phyloP scores from a whole-genome alignment of 2,329 filamentous ascomycete genomes.

The Rhynchosporium graminicola region DNA sequence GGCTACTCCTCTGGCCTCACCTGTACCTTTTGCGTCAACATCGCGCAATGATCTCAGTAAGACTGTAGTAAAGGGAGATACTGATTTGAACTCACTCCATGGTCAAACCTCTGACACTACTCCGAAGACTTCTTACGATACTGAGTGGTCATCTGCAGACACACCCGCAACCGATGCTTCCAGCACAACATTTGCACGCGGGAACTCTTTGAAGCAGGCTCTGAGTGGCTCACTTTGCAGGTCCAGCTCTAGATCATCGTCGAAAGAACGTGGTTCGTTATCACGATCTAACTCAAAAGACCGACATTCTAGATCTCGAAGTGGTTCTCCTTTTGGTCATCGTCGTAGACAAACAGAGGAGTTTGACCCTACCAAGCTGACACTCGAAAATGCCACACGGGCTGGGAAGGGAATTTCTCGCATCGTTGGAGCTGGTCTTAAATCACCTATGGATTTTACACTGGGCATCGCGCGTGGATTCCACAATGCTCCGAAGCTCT shows the following conservation, averaged over 20 bases:
- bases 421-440: conserved; percentile 74
- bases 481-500: conserved; percentile 65
- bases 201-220: conserved; percentile 38
- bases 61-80: conserved; percentile 9
- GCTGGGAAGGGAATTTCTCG: conserved; percentile 68
- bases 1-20: conserved; percentile 22
- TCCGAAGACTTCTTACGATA: conserved; percentile 36
- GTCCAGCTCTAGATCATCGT: conserved; percentile 28
- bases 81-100: conserved; percentile 11
- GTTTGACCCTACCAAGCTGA: conserved; percentile 41
- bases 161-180: conserved; percentile 25
- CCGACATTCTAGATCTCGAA: conserved; percentile 23
- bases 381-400: conserved; percentile 61
- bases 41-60: conserved; percentile 27
- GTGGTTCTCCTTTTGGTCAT: conserved; percentile 32
- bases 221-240: conserved; percentile 36
- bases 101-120: conserved; percentile 21
- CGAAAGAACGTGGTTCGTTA: conserved; percentile 24
- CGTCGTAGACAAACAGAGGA: conserved; percentile 28
- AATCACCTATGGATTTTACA: conserved; percentile 50
- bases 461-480: conserved; percentile 67
- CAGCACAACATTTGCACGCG: conserved; percentile 28
- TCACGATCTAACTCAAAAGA: conserved; percentile 30
- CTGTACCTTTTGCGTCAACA: conserved; percentile 19
- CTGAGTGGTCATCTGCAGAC: conserved; percentile 27